Conservation (phyloP, 805 yeast species). For the Candida ponderosae region DNA sequence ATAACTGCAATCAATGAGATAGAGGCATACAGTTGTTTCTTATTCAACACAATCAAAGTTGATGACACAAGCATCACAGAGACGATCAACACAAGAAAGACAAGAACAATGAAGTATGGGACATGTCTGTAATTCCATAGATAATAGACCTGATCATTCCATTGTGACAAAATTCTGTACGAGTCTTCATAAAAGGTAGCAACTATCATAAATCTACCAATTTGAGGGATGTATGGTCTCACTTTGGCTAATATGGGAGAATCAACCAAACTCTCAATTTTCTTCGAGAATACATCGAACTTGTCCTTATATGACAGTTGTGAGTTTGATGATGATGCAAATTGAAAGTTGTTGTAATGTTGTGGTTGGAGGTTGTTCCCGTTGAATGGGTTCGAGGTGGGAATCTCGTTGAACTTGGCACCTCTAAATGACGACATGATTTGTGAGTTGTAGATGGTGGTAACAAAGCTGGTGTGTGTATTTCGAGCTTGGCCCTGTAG, state of each 20-base stretch:
- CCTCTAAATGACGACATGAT: slow-evolving; percentile 19
- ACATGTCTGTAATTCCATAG: slow-evolving; percentile 71
- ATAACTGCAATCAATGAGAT: slow-evolving; percentile 64
- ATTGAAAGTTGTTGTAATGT: slow-evolving; percentile 1
- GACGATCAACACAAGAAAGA: slow-evolving; percentile 60
- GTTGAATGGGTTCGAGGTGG: slow-evolving; percentile 11
- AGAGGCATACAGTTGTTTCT: slow-evolving; percentile 63
- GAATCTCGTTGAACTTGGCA: slow-evolving; percentile 18
- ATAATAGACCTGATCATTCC: slow-evolving; percentile 86
- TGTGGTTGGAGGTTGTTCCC: slow-evolving; percentile 9
- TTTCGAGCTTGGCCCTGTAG: too few relatives aligned
- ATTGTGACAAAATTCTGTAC: slow-evolving; percentile 73
- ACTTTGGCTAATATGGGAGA: slow-evolving; percentile 36
- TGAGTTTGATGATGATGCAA: slow-evolving; percentile 2
- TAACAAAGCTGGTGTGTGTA: too few relatives aligned
- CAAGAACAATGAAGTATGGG: slow-evolving; percentile 69
- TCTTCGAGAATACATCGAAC: slow-evolving; percentile 44
- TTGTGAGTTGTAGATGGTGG: too few relatives aligned
- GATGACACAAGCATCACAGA: slow-evolving; percentile 69
- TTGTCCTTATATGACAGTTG: slow-evolving; percentile 11
- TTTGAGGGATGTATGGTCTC: slow-evolving; percentile 74
- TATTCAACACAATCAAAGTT: slow-evolving; percentile 59
- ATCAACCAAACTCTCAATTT: slow-evolving; percentile 48
- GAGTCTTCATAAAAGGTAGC: slow-evolving; percentile 93
- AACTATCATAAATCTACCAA: slow-evolving; percentile 85